Percentiles rank a stretch among this genome's conserved stretches.
Conservation (phyloP, 495 filamentous ascomycete species). For the Aspergillus bertholletiae region DNA sequence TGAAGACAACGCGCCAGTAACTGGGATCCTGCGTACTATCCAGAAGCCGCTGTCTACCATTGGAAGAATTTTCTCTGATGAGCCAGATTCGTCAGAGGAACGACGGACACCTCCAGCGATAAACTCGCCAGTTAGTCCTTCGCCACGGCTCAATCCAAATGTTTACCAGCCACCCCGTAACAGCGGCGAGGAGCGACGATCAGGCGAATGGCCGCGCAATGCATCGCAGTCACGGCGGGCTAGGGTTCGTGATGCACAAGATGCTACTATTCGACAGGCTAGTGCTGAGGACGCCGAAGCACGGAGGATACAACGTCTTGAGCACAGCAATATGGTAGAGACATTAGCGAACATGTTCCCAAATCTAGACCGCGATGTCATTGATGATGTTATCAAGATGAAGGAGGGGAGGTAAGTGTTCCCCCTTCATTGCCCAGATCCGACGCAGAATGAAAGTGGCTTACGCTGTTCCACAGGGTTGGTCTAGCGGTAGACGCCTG, state of each 20-base stretch:
- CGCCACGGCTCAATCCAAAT: constrained; percentile 57
- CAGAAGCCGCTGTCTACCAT: constrained; percentile 90
- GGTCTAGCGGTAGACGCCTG: not conserved
- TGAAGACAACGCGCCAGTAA: constrained; percentile 75
- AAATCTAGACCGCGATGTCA: constrained; percentile 82
- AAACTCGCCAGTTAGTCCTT: constrained; percentile 54
- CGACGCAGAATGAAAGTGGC: not conserved
- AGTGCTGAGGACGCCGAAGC: constrained; percentile 91
- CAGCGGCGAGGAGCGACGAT: constrained; percentile 42
- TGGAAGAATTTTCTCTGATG: constrained; percentile 95
- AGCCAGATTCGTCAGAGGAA: constrained; percentile 45
- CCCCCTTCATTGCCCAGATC: not conserved
- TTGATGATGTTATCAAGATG: constrained; percentile 88
- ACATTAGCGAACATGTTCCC: constrained; percentile 92
- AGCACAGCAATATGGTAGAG: constrained; percentile 89
- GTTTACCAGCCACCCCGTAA: constrained; percentile 48
- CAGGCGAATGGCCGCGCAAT: constrained; percentile 41
- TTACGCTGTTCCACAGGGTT: not conserved
- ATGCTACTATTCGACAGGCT: constrained; percentile 90
- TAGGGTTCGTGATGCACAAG: constrained; percentile 58
- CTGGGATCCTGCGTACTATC: constrained; percentile 84
- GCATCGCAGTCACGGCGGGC: constrained; percentile 27
- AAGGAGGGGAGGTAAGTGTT: constrained; percentile 81
- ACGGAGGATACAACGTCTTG: constrained; percentile 73
- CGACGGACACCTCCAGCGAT: constrained; percentile 43